Conservation (phyloP, 306 rosid species). For the Lathyrus oleraceus region DNA sequence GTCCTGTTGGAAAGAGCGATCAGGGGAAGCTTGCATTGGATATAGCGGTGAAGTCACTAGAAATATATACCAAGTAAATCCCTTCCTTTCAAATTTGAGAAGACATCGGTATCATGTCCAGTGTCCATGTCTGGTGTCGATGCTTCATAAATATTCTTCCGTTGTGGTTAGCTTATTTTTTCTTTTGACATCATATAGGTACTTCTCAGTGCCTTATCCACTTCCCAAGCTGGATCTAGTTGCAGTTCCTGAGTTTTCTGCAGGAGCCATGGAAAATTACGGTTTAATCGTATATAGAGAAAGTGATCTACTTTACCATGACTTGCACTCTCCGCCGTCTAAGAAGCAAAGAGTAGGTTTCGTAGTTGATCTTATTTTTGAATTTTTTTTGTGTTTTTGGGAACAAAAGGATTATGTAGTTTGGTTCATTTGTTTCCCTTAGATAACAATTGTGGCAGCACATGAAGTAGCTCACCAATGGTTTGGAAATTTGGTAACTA, state of each 20-base stretch:
- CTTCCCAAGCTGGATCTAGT: constrained; percentile 70
- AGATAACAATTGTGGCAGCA: constrained; percentile 52
- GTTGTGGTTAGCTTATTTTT: background rate
- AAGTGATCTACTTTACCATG: constrained; percentile 54
- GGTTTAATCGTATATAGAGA: constrained; percentile 63
- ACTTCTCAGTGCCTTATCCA: constrained; percentile 54
- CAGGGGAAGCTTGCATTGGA: constrained; percentile 55
- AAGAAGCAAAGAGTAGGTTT: constrained; percentile 53
- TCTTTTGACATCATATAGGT: constrained; percentile 36
- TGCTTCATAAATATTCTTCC: background rate
- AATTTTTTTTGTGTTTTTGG: background rate
- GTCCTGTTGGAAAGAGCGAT: constrained; percentile 58
- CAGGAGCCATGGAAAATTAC: constrained; percentile 73
- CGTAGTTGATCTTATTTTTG: background rate
- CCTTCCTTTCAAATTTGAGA: constrained; percentile 10
- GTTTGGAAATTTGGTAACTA: constrained; percentile 77
- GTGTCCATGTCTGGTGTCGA: background rate
- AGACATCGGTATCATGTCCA: background rate
- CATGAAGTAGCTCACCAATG: constrained; percentile 77
- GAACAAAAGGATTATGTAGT: background rate
- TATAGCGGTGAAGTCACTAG: constrained; percentile 55
- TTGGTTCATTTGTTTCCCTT: constrained; percentile 25
- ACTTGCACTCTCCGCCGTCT: constrained; percentile 43
- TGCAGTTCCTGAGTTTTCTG: constrained; percentile 60
- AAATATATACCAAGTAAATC: constrained; percentile 47